A percentile compares a stretch with the other conserved stretches of the same genome.
These are phyloP conservation scores for Ophiocytium majus DNA, from an alignment of 352 stramenopile genomes.

Conservation along the genomic window DNA sequence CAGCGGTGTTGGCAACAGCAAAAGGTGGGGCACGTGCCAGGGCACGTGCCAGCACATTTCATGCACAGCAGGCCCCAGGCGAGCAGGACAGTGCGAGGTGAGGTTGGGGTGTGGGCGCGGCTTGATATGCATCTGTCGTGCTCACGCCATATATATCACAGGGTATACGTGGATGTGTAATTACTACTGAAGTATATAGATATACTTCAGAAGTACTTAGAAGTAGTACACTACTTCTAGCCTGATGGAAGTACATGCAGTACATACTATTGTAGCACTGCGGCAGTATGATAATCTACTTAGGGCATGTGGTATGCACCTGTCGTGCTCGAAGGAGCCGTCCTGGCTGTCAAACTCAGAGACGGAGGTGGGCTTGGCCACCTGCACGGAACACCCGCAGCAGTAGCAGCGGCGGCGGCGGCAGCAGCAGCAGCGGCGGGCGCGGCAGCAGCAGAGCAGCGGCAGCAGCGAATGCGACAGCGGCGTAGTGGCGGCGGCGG, in stretches of 20 bases:
- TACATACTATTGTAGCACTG: not conserved
- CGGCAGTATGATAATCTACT: not conserved
- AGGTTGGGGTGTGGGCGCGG: too few relatives aligned
- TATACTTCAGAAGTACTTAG: not conserved
- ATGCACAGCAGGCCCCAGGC: too few relatives aligned
- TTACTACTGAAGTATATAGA: not conserved
- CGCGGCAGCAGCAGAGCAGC: not conserved
- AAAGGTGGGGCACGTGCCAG: too few relatives aligned
- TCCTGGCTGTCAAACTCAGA: constrained; percentile 36
- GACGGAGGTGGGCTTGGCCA: not conserved
- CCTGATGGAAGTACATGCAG: not conserved
- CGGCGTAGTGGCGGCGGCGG: not conserved
- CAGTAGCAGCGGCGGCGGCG: not conserved
- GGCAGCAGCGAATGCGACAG: not conserved
- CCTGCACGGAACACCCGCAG: not conserved
- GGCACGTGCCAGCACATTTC: too few relatives aligned
- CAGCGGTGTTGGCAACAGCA: too few relatives aligned
- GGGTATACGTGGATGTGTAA: not conserved
- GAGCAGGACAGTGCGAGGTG: too few relatives aligned
- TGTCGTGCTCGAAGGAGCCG: constrained; percentile 53
- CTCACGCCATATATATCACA: not conserved
- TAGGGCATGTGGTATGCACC: constrained; percentile 5
- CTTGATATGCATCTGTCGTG: too few relatives aligned
- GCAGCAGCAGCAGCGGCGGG: not conserved
- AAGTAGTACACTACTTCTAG: not conserved